Percentiles rank a stretch among this genome's conserved stretches.
These are phyloP conservation scores for Anthracocystis setariae DNA, from an alignment of 1,284 basidiomycete genomes.

Conservation along the genomic window DNA sequence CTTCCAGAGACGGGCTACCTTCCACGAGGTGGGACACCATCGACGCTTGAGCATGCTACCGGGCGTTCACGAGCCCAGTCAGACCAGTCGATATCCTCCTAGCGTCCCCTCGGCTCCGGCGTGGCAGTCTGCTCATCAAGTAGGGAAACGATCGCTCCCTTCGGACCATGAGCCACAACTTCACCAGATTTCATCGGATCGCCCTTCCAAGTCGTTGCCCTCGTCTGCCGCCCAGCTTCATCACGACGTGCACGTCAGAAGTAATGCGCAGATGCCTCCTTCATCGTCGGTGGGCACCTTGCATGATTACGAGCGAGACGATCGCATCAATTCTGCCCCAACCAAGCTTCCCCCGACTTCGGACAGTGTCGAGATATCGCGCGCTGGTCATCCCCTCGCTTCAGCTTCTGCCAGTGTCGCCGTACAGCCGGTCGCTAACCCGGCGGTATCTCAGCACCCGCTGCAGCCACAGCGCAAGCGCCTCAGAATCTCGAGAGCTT, in stretches of 20 bases:
- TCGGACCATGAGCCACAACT: conserved; percentile 4
- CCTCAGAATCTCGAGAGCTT: conserved; percentile 47
- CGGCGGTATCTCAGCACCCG: conserved; percentile 9
- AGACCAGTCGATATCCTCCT: not conserved
- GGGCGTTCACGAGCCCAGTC: not conserved
- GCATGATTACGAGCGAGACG: not conserved
- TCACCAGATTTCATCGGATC: not conserved
- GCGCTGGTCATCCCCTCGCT: not conserved
- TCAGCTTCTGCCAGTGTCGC: not conserved
- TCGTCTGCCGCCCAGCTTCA: not conserved
- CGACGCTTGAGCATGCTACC: conserved; percentile 6
- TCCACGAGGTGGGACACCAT: conserved; percentile 1
- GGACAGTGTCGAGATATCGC: not conserved
- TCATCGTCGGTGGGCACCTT: not conserved
- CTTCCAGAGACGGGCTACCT: not conserved
- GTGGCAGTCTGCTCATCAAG: conserved; percentile 4
- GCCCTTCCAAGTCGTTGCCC: conserved; percentile 1
- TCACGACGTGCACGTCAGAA: not conserved
- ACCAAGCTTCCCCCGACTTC: not conserved
- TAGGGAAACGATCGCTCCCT: conserved; percentile 7
- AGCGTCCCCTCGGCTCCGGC: not conserved
- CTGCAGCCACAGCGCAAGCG: conserved; percentile 42
- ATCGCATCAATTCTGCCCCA: not conserved
- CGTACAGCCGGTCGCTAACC: not conserved
- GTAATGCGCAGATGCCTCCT: not conserved